A percentile compares a stretch with the other conserved stretches of the same genome.
Evolutionary conservation across 1,284 basidiomycete species (phyloP).

Genomic region (Sporisorium reilianum): DNA sequence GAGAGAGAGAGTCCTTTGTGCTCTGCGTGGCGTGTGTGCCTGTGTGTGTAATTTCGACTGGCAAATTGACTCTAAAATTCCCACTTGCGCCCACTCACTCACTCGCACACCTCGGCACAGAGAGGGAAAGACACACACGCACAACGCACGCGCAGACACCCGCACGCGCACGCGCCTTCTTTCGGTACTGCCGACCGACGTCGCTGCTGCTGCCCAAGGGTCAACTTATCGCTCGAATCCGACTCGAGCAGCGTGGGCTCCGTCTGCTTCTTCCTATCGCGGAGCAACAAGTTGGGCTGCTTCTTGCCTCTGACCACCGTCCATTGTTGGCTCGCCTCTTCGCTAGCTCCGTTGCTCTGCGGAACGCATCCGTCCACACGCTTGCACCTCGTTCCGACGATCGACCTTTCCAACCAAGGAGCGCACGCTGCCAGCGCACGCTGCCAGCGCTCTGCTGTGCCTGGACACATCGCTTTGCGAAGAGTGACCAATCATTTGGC

Average conservation of each 20-base stretch:
- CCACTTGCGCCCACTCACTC: no score
- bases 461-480: neutral
- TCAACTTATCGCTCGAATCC: neutral
- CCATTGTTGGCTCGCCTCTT: neutral
- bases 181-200: constrained; percentile 6
- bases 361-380: neutral
- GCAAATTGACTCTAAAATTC: no score
- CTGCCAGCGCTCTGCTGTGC: no score
- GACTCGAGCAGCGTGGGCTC: neutral
- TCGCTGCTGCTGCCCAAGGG: constrained; percentile 3
- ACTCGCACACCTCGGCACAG: no score
- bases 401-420: neutral
- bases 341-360: neutral
- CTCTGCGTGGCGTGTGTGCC: no score
- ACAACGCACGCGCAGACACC: constrained; percentile 4
- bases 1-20: no score
- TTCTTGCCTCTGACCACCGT: neutral
- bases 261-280: constrained; percentile 1
- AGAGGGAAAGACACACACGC: neutral
- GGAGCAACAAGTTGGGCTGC: neutral
- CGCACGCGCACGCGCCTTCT: constrained; percentile 13
- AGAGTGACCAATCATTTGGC: neutral
- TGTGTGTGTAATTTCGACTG: no score
- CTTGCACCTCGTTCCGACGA: neutral
- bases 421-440: no score